These are phyloP conservation scores for Calophaca sinica DNA, from an alignment of 306 rosid genomes.

Conservation along the genomic window DNA sequence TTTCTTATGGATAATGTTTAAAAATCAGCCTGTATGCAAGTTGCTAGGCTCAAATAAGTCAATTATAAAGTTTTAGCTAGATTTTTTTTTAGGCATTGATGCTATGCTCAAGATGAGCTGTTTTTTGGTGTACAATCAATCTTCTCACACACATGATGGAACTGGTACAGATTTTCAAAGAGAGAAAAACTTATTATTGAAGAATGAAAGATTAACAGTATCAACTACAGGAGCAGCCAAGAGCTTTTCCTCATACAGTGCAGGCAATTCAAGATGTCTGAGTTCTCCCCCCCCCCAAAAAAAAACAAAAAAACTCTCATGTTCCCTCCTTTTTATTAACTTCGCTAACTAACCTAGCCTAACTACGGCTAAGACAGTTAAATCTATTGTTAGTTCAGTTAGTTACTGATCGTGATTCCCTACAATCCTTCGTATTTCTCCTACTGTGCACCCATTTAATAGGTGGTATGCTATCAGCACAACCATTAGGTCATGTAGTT, in stretches of 20 bases:
- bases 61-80: constrained; percentile 7
- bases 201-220: not conserved
- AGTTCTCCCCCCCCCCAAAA: not conserved
- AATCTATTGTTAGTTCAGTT: not conserved
- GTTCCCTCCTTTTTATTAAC: not conserved
- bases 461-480: not conserved
- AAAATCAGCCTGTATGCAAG: constrained; percentile 30
- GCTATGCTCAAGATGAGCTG: not conserved
- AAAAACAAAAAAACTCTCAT: not conserved
- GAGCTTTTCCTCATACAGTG: not conserved
- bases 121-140: not conserved
- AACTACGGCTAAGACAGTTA: not conserved
- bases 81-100: not conserved
- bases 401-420: not conserved
- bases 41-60: constrained; percentile 19
- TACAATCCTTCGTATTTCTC: too few species aligned
- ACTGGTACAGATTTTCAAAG: not conserved
- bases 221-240: not conserved
- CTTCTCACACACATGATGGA: not conserved
- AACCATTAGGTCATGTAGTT: too few species aligned
- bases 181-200: not conserved
- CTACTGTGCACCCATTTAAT: too few species aligned
- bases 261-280: not conserved
- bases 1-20: constrained; percentile 13
- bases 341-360: not conserved